phyloP scores from a whole-genome alignment of 2,329 filamentous ascomycete species.

The Penicillium sp. region DNA sequence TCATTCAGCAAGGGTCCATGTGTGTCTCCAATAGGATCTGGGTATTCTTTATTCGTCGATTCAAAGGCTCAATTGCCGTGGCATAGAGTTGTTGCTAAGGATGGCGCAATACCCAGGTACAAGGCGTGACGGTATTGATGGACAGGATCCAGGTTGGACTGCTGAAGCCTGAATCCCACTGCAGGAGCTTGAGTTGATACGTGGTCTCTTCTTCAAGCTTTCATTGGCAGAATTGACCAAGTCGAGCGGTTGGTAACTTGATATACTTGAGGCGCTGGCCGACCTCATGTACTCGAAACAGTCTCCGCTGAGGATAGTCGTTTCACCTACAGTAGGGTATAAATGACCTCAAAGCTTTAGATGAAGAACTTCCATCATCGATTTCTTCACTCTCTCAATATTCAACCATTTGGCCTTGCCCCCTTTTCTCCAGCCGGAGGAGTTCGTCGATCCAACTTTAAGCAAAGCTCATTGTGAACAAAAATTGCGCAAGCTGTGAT shows the following conservation, averaged over 20 bases:
- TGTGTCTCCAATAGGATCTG: neutral
- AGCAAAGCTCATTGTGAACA: slow-evolving; percentile 6
- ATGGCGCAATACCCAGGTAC: neutral
- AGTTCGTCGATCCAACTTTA: slow-evolving; percentile 12
- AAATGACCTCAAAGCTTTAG: neutral
- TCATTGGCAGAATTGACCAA: neutral
- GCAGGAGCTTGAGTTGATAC: neutral
- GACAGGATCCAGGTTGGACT: neutral
- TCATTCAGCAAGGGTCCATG: slow-evolving; percentile 1
- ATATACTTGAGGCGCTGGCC: slow-evolving; percentile 11
- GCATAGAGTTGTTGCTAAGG: neutral
- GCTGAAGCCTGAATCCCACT: neutral
- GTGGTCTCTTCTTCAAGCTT: slow-evolving; percentile 5
- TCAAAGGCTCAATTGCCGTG: neutral
- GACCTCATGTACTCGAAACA: neutral
- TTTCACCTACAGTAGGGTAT: slow-evolving; percentile 14
- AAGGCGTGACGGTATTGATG: neutral
- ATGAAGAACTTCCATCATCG: neutral
- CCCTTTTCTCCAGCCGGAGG: slow-evolving; percentile 1
- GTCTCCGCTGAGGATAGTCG: neutral
- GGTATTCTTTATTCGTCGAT: neutral
- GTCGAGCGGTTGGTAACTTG: neutral
- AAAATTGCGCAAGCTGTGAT: slow-evolving; percentile 9
- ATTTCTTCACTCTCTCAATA: neutral
- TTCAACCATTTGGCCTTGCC: neutral